These are phyloP conservation scores for Penicillium italicum DNA, from an alignment of 2,329 filamentous ascomycete genomes.

Conservation along the genomic window DNA sequence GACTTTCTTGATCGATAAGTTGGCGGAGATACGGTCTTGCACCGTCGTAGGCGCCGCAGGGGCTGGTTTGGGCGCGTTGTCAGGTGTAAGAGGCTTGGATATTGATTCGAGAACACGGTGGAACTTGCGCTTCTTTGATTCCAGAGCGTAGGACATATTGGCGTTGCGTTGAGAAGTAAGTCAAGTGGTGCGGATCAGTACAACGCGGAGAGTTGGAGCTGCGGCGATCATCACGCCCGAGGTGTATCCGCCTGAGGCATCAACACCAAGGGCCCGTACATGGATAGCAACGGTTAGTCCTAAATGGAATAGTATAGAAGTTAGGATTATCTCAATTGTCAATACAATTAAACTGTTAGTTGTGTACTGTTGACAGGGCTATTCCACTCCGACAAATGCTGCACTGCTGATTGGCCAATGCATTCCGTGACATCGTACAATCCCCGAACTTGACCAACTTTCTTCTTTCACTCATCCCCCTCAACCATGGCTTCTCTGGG, in stretches of 20 bases:
- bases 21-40: constrained; percentile 24
- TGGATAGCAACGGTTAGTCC: not conserved
- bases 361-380: not conserved
- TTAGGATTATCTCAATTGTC: not conserved
- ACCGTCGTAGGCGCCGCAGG: constrained; percentile 20
- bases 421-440: constrained; percentile 16
- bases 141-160: constrained; percentile 44
- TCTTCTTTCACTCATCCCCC: constrained; percentile 12
- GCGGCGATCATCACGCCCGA: constrained; percentile 11
- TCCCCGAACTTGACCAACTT: constrained; percentile 13
- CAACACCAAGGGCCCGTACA: not conserved
- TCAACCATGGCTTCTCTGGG: constrained; percentile 35
- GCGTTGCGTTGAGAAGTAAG: not conserved
- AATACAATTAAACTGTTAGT: not conserved
- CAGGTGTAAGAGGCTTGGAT: constrained; percentile 31
- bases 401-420: constrained; percentile 20
- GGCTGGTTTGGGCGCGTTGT: constrained; percentile 20
- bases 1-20: constrained; percentile 36
- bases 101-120: constrained; percentile 47
- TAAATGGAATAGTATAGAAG: not conserved
- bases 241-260: constrained; percentile 25
- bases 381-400: constrained; percentile 16
- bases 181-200: constrained; percentile 6
- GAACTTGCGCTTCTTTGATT: constrained; percentile 48
- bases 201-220: constrained; percentile 11